Evolutionary conservation across 140 eudicot genomes (phyloP).

Genomic region (Flaveria floridana): DNA sequence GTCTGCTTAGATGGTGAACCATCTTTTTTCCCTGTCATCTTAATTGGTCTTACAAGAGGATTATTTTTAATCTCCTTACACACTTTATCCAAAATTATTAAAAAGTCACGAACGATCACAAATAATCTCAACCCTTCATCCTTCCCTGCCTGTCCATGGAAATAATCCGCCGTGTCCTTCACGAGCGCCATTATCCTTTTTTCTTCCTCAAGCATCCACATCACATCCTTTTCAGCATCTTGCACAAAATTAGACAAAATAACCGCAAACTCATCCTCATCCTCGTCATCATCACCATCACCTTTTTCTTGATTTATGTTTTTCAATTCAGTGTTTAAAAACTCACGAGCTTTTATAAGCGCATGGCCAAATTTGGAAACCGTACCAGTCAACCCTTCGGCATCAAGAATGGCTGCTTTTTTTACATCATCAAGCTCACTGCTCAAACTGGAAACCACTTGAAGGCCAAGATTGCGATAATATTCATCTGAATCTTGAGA

Average conservation of each 20-base stretch:
- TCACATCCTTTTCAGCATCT: conserved; percentile 71
- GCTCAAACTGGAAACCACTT: conserved; percentile 67
- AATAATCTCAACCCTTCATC: conserved; percentile 95
- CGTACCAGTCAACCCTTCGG: conserved; percentile 64
- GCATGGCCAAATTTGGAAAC: conserved; percentile 59
- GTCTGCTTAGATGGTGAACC: conserved; percentile 7
- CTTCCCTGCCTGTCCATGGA: conserved; percentile 80
- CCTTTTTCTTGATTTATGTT: conserved; percentile 37
- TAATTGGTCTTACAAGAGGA: conserved; percentile 40
- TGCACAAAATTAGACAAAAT: conserved; percentile 58
- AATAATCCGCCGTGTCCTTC: conserved; percentile 81
- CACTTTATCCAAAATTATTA: conserved; percentile 64
- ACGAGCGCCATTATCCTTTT: conserved; percentile 78
- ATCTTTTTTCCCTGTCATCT: conserved; percentile 22
- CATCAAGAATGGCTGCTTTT: conserved; percentile 74
- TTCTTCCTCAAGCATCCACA: conserved; percentile 78
- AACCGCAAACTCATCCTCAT: conserved; percentile 53
- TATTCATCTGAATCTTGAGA: conserved; percentile 62
- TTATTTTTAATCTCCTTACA: conserved; percentile 68
- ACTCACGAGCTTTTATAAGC: conserved; percentile 56
- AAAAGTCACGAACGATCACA: conserved; percentile 78
- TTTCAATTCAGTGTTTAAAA: conserved; percentile 66
- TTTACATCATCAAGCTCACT: conserved; percentile 70
- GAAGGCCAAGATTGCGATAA: conserved; percentile 68
- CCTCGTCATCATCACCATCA: conserved; percentile 21